A percentile compares a stretch with the other conserved stretches of the same genome.
phyloP scores from a whole-genome alignment of 2,329 filamentous ascomycete genomes.

The Aspergillus alliaceus region DNA sequence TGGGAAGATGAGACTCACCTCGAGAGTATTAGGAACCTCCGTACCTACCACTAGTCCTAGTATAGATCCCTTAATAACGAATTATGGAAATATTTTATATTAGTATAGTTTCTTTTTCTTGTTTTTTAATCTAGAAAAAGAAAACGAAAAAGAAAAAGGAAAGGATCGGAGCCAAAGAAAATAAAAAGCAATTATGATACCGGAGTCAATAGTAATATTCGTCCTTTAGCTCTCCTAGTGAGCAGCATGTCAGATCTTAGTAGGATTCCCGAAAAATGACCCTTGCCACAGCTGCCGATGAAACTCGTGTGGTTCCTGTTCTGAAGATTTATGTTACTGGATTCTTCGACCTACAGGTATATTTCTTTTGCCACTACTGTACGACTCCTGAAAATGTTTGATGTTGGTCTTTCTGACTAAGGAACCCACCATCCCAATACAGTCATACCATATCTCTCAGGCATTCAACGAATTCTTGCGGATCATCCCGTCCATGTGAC shows the following conservation, averaged over 20 bases:
- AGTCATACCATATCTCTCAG: background rate
- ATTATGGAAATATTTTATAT: no score
- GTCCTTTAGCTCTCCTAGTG: background rate
- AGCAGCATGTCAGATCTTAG: background rate
- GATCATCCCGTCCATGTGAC: background rate
- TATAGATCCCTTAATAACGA: no score
- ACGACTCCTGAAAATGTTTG: background rate
- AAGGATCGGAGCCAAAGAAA: background rate
- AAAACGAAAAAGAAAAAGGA: no score
- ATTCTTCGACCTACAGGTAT: background rate
- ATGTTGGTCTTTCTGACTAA: no score
- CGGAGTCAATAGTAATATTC: background rate
- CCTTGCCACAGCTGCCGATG: constrained; percentile 8
- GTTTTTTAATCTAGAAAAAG: no score
- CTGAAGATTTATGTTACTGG: background rate
- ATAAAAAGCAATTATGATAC: background rate
- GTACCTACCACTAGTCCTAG: no score
- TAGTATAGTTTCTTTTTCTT: no score
- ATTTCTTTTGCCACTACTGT: background rate
- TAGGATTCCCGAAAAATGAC: background rate
- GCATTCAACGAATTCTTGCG: background rate
- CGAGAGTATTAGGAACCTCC: no score
- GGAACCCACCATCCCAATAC: no score
- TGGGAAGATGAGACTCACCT: background rate
- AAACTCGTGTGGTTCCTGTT: background rate